Percentiles rank a stretch among this genome's conserved stretches.
Conservation (phyloP, 2,329 filamentous ascomycete genomes). For the Curvularia sp. region DNA sequence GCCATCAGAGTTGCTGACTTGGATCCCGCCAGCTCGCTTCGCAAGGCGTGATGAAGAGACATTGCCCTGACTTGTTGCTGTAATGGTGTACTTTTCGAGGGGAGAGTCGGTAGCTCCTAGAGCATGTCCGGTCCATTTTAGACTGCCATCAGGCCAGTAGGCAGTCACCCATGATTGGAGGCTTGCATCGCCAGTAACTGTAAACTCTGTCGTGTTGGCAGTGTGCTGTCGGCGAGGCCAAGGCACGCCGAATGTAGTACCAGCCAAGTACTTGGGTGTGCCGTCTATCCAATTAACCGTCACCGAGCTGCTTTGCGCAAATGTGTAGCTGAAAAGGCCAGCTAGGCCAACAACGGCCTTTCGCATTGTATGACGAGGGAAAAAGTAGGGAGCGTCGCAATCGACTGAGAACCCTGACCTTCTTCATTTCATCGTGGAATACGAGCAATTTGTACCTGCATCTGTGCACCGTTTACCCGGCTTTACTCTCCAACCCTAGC, state of each 20-base stretch:
- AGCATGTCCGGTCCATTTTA: constrained; percentile 68
- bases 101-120: constrained; percentile 54
- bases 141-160: constrained; percentile 66
- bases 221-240: constrained; percentile 49
- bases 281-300: constrained; percentile 45
- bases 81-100: constrained; percentile 55
- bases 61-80: constrained; percentile 37
- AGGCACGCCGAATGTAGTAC: constrained; percentile 51
- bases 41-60: constrained; percentile 14
- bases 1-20: constrained; percentile 33
- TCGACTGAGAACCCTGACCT: constrained; percentile 2
- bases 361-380: constrained; percentile 21
- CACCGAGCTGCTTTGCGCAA: constrained; percentile 28
- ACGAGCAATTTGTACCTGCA: constrained; percentile 22
- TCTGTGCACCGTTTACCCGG: constrained; percentile 8
- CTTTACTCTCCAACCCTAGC: constrained; percentile 9
- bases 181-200: constrained; percentile 34
- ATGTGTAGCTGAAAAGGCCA: constrained; percentile 23
- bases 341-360: constrained; percentile 23
- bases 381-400: constrained; percentile 12
- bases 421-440: not conserved
- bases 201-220: constrained; percentile 47
- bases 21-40: constrained; percentile 30
- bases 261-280: constrained; percentile 37
- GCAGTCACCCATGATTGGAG: constrained; percentile 65